A percentile compares a stretch with the other conserved stretches of the same genome.
phyloP scores from a whole-genome alignment of 441 rosid species.

The Hura crepitans region DNA sequence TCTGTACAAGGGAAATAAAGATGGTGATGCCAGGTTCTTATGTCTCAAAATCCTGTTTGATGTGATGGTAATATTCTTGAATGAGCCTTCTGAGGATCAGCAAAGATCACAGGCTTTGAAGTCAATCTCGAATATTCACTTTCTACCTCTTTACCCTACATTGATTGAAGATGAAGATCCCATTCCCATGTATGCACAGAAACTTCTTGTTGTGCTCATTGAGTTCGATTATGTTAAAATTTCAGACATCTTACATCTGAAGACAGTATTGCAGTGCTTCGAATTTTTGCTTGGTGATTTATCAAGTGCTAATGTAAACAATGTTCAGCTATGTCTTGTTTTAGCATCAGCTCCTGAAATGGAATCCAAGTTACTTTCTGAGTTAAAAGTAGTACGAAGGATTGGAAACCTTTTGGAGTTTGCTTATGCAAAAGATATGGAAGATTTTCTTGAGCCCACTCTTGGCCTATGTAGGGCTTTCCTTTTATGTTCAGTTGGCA shows the following conservation, averaged over 20 bases:
- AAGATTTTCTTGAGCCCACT: conserved; percentile 88
- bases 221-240: conserved; percentile 69
- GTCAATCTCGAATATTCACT: conserved; percentile 68
- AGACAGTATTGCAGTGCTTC: conserved; percentile 85
- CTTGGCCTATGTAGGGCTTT: conserved; percentile 77
- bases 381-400: conserved; percentile 71
- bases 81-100: conserved; percentile 50
- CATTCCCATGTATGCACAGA: conserved; percentile 92
- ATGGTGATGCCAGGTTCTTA: conserved; percentile 88
- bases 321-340: conserved; percentile 83
- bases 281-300: conserved; percentile 87
- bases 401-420: conserved; percentile 86
- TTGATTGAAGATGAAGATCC: conserved; percentile 96
- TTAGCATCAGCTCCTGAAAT: conserved; percentile 92
- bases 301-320: conserved; percentile 82
- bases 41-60: conserved; percentile 91
- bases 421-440: conserved; percentile 81
- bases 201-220: conserved; percentile 89
- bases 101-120: conserved; percentile 55
- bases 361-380: conserved; percentile 83
- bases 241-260: conserved; percentile 67
- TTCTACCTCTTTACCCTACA: conserved; percentile 88
- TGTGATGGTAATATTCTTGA: conserved; percentile 64
- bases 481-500: conserved; percentile 57
- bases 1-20: conserved; percentile 86